These are phyloP conservation scores for Cytospora piceae DNA, from an alignment of 2,329 filamentous ascomycete genomes.

Conservation along the genomic window DNA sequence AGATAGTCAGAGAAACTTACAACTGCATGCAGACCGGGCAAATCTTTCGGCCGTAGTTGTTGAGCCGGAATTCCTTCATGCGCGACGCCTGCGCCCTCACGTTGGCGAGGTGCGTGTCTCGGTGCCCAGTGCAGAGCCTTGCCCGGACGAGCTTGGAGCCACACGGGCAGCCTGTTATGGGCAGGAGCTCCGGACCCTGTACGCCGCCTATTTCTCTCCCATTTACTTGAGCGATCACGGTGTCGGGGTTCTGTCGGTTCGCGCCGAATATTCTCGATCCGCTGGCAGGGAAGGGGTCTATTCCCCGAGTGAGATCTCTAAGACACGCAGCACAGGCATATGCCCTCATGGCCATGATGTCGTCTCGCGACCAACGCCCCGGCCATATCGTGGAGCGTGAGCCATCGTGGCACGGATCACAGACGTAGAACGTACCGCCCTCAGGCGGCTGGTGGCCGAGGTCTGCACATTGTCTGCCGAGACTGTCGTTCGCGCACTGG, in stretches of 20 bases:
- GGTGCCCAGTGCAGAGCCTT: background rate
- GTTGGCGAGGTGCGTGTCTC: background rate
- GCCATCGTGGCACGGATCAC: background rate
- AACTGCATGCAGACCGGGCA: background rate
- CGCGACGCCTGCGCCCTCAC: background rate
- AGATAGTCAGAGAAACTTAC: background rate
- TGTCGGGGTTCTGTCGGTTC: background rate
- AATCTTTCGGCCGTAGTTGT: background rate
- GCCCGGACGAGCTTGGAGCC: background rate
- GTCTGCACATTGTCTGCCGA: background rate
- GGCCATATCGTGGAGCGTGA: background rate
- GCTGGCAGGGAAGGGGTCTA: background rate
- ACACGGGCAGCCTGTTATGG: constrained; percentile 1
- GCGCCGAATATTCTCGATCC: background rate
- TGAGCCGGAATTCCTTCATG: constrained; percentile 7
- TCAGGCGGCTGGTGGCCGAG: background rate
- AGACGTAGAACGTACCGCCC: background rate
- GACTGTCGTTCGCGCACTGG: background rate
- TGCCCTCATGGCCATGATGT: constrained; percentile 4
- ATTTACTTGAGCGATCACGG: background rate
- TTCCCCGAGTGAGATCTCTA: background rate
- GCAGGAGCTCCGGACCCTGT: background rate
- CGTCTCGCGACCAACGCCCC: background rate
- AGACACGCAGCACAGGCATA: constrained; percentile 6
- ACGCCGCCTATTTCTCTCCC: background rate